These are phyloP conservation scores for Aurifilum marmelostoma DNA, from an alignment of 2,329 filamentous ascomycete genomes.

Conservation along the genomic window DNA sequence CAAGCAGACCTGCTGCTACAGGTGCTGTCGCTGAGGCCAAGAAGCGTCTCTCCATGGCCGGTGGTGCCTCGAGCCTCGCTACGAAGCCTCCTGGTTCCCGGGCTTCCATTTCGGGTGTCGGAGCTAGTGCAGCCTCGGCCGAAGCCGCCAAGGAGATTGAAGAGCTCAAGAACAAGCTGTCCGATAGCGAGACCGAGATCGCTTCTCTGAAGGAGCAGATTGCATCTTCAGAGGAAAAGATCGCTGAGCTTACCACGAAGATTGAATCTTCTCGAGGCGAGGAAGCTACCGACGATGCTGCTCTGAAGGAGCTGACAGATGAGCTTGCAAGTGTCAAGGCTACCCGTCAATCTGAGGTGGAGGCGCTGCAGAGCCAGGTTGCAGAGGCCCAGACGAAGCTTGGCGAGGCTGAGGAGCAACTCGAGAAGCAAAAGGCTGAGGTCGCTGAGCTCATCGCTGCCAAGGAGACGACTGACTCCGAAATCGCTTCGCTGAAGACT, in stretches of 20 bases:
- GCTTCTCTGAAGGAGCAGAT: conserved; percentile 61
- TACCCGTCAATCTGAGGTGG: conserved; percentile 53
- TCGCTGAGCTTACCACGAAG: conserved; percentile 58
- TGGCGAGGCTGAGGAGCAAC: conserved; percentile 52
- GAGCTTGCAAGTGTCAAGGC: conserved; percentile 54
- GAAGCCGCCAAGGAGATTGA: conserved; percentile 60
- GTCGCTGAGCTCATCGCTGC: conserved; percentile 51
- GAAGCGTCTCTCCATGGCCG: conserved; percentile 56
- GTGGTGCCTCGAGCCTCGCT: conserved; percentile 43
- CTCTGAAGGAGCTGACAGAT: conserved; percentile 48
- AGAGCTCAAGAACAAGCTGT: conserved; percentile 62
- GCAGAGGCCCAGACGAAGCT: conserved; percentile 56
- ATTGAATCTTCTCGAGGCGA: conserved; percentile 42
- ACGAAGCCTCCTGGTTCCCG: conserved; percentile 47
- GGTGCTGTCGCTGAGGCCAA: conserved; percentile 52
- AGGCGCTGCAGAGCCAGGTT: conserved; percentile 51
- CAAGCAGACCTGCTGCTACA: conserved; percentile 41
- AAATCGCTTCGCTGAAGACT: conserved; percentile 53
- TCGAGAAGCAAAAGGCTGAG: conserved; percentile 54
- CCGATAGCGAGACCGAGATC: conserved; percentile 61
- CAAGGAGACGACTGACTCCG: conserved; percentile 52
- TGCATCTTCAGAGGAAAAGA: conserved; percentile 57
- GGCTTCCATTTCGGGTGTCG: conserved; percentile 36
- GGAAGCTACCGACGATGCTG: conserved; percentile 44
- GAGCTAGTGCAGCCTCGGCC: conserved; percentile 43